These are phyloP conservation scores for Trichothecium roseum DNA, from an alignment of 2,329 filamentous ascomycete species.

Conservation along the genomic window DNA sequence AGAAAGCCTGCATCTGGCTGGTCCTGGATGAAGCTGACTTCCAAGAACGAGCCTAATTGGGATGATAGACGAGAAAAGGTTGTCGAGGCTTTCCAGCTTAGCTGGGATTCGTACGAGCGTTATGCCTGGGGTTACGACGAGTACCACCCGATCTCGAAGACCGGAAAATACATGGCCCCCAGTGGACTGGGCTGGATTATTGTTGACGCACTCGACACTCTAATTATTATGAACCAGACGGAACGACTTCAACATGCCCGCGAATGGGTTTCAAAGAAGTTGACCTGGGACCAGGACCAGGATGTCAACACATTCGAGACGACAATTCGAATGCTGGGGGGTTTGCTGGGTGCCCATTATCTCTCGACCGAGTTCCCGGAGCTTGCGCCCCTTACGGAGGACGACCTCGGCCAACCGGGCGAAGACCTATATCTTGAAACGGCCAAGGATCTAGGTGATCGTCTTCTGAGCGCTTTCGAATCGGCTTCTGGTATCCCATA, in stretches of 20 bases:
- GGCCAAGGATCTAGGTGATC: slow-evolving; percentile 83
- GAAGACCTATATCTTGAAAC: slow-evolving; percentile 96
- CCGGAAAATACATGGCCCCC: slow-evolving; percentile 71
- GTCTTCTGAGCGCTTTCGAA: slow-evolving; percentile 79
- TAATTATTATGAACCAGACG: slow-evolving; percentile 98
- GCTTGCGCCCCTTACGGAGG: slow-evolving; percentile 63
- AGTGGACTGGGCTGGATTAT: slow-evolving; percentile 97
- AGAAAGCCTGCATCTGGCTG: slow-evolving; percentile 29
- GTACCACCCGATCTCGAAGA: slow-evolving; percentile 74
- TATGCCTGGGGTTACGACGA: slow-evolving; percentile 92
- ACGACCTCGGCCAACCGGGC: slow-evolving; percentile 61
- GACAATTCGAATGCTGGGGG: slow-evolving; percentile 93
- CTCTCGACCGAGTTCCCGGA: slow-evolving; percentile 74
- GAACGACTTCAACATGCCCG: slow-evolving; percentile 73
- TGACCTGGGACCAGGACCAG: slow-evolving; percentile 85
- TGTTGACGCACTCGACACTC: slow-evolving; percentile 86
- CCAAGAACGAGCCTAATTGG: slow-evolving; percentile 55
- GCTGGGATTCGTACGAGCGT: slow-evolving; percentile 86
- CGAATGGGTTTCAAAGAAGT: slow-evolving; percentile 72
- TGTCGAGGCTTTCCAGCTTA: slow-evolving; percentile 79
- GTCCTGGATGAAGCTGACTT: slow-evolving; percentile 46
- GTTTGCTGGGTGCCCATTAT: slow-evolving; percentile 87
- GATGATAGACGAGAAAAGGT: slow-evolving; percentile 66
- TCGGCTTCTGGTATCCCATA: slow-evolving; percentile 79
- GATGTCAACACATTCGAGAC: slow-evolving; percentile 98